A percentile compares a stretch with the other conserved stretches of the same genome.
Evolutionary conservation across 169 alveolate species (phyloP).

Genomic region (Cryptosporidium xiaoi): DNA sequence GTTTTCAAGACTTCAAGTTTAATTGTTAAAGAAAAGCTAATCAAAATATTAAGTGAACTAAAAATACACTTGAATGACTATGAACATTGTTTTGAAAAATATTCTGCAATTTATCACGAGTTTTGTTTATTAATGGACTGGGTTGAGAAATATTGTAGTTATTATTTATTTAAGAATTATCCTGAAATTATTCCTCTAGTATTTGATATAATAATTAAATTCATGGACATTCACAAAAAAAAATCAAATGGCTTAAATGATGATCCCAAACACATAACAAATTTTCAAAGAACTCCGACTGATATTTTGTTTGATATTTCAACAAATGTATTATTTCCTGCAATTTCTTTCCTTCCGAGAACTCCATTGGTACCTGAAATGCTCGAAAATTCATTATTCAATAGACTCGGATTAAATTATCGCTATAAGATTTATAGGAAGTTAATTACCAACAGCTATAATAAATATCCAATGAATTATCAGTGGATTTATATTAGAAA

Average conservation of each 20-base stretch:
- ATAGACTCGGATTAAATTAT: slow-evolving; percentile 1
- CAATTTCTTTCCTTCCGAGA: slow-evolving; percentile 55
- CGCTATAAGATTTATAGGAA: slow-evolving; percentile 57
- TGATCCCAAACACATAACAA: background rate
- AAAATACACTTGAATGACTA: slow-evolving; percentile 1
- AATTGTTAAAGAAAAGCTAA: slow-evolving; percentile 14
- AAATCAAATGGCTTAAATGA: background rate
- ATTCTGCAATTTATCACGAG: slow-evolving; percentile 1
- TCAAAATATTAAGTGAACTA: background rate
- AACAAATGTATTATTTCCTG: slow-evolving; percentile 34
- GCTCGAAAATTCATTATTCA: slow-evolving; percentile 18
- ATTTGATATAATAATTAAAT: slow-evolving; percentile 9
- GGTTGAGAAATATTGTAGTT: slow-evolving; percentile 48
- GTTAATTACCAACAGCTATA: slow-evolving; percentile 31
- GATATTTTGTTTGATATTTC: slow-evolving; percentile 33
- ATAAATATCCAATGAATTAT: slow-evolving; percentile 55
- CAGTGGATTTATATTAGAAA: slow-evolving; percentile 36
- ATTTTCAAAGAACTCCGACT: slow-evolving; percentile 5
- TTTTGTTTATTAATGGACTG: slow-evolving; percentile 28
- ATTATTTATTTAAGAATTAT: slow-evolving; percentile 32
- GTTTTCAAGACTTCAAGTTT: slow-evolving; percentile 27
- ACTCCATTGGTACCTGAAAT: slow-evolving; percentile 50
- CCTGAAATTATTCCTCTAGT: slow-evolving; percentile 26
- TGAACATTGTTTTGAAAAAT: background rate
- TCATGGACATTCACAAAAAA: background rate